These are phyloP conservation scores for Psilocybe cyanescens DNA, from an alignment of 768 basidiomycete species.

Conservation along the genomic window DNA sequence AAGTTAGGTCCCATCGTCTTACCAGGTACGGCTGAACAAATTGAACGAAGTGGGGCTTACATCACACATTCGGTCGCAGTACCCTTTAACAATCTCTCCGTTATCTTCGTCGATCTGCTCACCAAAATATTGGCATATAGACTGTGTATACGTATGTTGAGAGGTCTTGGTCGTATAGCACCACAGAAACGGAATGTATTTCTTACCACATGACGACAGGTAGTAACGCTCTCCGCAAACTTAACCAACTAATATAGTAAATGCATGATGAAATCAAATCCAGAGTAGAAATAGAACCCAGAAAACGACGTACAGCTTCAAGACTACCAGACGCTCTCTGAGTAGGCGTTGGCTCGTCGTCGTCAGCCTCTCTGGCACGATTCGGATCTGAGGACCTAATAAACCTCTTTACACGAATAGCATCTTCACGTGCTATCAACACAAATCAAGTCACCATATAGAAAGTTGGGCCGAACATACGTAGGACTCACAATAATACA, in stretches of 20 bases:
- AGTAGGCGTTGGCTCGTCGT: slow-evolving; percentile 62
- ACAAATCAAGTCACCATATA: background rate
- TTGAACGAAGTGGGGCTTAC: slow-evolving; percentile 40
- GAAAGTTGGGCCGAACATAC: background rate
- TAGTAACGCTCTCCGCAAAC: slow-evolving; percentile 59
- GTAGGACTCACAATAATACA: slow-evolving; percentile 73
- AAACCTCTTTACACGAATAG: slow-evolving; percentile 53
- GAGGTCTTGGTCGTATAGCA: background rate
- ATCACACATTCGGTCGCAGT: slow-evolving; percentile 84
- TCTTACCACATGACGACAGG: slow-evolving; percentile 73
- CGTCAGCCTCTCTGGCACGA: slow-evolving; percentile 44
- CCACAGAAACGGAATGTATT: slow-evolving; percentile 23
- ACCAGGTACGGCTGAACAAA: background rate
- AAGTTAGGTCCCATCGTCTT: background rate
- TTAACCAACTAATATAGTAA: slow-evolving; percentile 34
- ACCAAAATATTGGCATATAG: slow-evolving; percentile 82
- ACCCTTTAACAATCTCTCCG: slow-evolving; percentile 42
- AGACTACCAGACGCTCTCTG: slow-evolving; percentile 72
- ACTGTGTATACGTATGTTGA: slow-evolving; percentile 38
- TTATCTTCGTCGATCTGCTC: slow-evolving; percentile 61
- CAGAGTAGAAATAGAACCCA: background rate
- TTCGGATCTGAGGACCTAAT: slow-evolving; percentile 50
- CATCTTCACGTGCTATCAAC: slow-evolving; percentile 74
- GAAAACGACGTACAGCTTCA: slow-evolving; percentile 47
- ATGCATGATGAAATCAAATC: background rate